A percentile compares a stretch with the other conserved stretches of the same genome.
Evolutionary conservation across 2,329 filamentous ascomycete species (phyloP).

Genomic region (Aspergillus sp.): DNA sequence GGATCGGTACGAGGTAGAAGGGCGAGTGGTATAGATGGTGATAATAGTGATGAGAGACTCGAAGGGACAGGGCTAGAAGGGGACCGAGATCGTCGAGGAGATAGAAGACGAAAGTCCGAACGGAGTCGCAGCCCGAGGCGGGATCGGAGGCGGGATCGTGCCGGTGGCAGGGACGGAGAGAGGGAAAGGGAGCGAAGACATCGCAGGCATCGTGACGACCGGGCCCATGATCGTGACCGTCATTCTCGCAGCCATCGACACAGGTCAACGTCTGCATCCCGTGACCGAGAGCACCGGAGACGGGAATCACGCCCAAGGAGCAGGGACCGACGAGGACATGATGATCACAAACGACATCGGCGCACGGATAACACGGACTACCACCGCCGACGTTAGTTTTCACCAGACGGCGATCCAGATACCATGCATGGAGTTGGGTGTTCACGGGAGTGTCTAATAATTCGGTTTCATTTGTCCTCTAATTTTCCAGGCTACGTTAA

Average conservation of each 20-base stretch:
- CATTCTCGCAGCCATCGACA: slow-evolving; percentile 27
- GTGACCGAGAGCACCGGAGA: slow-evolving; percentile 18
- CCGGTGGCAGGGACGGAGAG: slow-evolving; percentile 19
- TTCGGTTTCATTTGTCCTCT: slow-evolving; percentile 6
- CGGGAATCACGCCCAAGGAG: slow-evolving; percentile 23
- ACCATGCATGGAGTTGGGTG: slow-evolving; percentile 6
- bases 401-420: neutral
- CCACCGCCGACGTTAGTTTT: slow-evolving; percentile 18
- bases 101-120: slow-evolving; percentile 22
- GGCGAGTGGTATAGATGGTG: slow-evolving; percentile 19
- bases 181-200: slow-evolving; percentile 42
- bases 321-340: slow-evolving; percentile 16
- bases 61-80: slow-evolving; percentile 15
- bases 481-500: slow-evolving; percentile 4
- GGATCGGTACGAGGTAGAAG: slow-evolving; percentile 22
- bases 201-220: slow-evolving; percentile 23
- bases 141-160: slow-evolving; percentile 22
- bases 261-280: slow-evolving; percentile 17
- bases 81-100: slow-evolving; percentile 10
- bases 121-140: slow-evolving; percentile 26
- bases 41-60: slow-evolving; percentile 18
- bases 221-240: slow-evolving; percentile 14
- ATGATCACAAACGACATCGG: slow-evolving; percentile 17
- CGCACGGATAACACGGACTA: slow-evolving; percentile 17
- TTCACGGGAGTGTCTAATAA: slow-evolving; percentile 4